Evolutionary conservation across 768 basidiomycete species (phyloP).

Genomic region (Lactarius quietus): DNA sequence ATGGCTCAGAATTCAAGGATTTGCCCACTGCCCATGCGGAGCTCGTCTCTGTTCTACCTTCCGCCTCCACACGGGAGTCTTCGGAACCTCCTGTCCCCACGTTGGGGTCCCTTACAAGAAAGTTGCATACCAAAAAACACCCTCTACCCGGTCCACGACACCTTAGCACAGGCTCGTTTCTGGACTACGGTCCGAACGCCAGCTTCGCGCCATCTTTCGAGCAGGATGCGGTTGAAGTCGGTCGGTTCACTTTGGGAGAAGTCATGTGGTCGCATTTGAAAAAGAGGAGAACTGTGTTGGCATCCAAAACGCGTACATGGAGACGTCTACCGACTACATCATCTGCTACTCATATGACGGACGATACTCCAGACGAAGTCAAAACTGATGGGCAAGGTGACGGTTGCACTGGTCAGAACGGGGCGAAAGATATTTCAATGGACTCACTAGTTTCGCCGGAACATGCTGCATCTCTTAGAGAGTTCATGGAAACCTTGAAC

Average conservation of each 20-base stretch:
- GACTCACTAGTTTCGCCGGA: conserved; percentile 55
- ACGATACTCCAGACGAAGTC: conserved; percentile 17
- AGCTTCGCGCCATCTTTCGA: conserved; percentile 80
- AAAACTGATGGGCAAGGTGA: conserved; percentile 19
- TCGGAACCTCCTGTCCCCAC: conserved; percentile 38
- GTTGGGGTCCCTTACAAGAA: conserved; percentile 54
- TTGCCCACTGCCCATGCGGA: conserved; percentile 67
- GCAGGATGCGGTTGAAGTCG: conserved; percentile 70
- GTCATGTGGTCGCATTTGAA: conserved; percentile 51
- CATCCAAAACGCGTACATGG: conserved; percentile 25
- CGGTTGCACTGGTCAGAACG: conserved; percentile 18
- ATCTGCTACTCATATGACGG: background rate
- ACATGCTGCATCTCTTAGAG: conserved; percentile 54
- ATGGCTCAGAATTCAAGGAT: conserved; percentile 44
- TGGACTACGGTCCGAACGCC: conserved; percentile 74
- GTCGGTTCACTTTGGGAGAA: conserved; percentile 57
- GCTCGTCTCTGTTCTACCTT: conserved; percentile 68
- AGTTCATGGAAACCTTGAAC: conserved; percentile 55
- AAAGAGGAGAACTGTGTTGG: conserved; percentile 34
- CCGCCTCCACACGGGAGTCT: conserved; percentile 39
- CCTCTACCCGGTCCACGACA: conserved; percentile 48
- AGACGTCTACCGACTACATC: background rate
- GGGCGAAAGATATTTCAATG: conserved; percentile 41
- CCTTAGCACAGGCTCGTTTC: conserved; percentile 61
- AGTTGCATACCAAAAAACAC: conserved; percentile 40